A percentile compares a stretch with the other conserved stretches of the same genome.
Conservation (phyloP, 169 alveolate genomes). For the Cryptosporidium ubiquitum region DNA sequence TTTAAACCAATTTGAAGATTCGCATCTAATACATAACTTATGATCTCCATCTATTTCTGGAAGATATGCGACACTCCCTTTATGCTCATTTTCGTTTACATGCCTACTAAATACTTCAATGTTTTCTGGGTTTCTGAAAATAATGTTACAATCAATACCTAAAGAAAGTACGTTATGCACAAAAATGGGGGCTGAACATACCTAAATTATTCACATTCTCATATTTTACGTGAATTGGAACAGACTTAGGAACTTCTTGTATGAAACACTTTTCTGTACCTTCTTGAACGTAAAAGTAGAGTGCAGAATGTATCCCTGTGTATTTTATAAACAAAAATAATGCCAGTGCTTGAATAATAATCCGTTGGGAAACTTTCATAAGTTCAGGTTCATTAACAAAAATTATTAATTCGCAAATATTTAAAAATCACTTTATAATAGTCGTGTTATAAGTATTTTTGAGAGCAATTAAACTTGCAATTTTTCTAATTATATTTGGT, state of each 20-base stretch:
- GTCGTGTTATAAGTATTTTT: background rate
- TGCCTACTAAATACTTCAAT: conserved; percentile 75
- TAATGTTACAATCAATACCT: conserved; percentile 78
- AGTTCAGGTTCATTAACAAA: background rate
- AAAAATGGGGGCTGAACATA: background rate
- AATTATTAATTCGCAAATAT: background rate
- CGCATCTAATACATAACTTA: conserved; percentile 78
- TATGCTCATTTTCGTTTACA: conserved; percentile 71
- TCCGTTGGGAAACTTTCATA: background rate
- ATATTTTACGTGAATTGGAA: conserved; percentile 76
- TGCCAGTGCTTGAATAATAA: background rate
- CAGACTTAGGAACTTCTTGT: conserved; percentile 76
- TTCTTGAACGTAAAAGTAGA: conserved; percentile 78
- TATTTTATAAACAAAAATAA: background rate
- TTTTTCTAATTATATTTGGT: background rate
- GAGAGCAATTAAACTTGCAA: background rate
- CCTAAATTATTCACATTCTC: conserved; percentile 77
- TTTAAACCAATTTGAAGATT: conserved; percentile 78
- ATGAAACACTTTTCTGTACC: conserved; percentile 78
- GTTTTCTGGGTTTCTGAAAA: conserved; percentile 75
- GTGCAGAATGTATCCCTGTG: background rate
- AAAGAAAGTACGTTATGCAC: background rate
- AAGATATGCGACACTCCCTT: conserved; percentile 78
- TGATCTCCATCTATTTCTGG: conserved; percentile 76
- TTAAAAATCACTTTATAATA: background rate